A percentile compares a stretch with the other conserved stretches of the same genome.
Conservation (phyloP, 257 asterid species). For the Vinca minor region DNA sequence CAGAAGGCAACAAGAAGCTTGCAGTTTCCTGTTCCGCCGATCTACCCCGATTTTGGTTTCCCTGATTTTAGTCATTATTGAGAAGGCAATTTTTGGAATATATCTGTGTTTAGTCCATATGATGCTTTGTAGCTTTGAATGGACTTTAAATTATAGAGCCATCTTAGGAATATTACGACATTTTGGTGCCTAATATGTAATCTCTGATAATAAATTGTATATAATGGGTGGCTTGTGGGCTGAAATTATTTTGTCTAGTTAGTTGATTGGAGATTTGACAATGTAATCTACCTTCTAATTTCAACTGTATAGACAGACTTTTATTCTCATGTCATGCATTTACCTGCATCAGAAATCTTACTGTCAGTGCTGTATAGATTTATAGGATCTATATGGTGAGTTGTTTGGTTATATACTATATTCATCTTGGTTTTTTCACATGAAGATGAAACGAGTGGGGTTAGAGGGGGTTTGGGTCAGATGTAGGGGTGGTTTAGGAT, state of each 20-base stretch:
- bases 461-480: too few relatives aligned
- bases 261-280: background rate
- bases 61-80: background rate
- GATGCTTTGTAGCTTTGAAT: background rate
- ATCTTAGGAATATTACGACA: background rate
- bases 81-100: slow-evolving; percentile 2
- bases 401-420: too few relatives aligned
- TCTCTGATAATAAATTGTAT: slow-evolving; percentile 14
- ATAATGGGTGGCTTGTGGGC: background rate
- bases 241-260: background rate
- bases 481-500: too few relatives aligned
- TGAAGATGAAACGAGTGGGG: too few relatives aligned
- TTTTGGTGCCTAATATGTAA: background rate
- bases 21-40: background rate
- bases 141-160: slow-evolving; percentile 1
- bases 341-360: too few relatives aligned
- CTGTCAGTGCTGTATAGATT: too few relatives aligned
- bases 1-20: slow-evolving; percentile 9
- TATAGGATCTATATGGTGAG: too few relatives aligned
- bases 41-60: background rate
- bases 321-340: background rate
- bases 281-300: slow-evolving; percentile 1
- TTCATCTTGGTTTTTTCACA: too few relatives aligned
- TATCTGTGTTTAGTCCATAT: background rate
- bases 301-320: background rate